Evolutionary conservation across 441 rosid species (phyloP).

Genomic region (Manihot esculenta): DNA sequence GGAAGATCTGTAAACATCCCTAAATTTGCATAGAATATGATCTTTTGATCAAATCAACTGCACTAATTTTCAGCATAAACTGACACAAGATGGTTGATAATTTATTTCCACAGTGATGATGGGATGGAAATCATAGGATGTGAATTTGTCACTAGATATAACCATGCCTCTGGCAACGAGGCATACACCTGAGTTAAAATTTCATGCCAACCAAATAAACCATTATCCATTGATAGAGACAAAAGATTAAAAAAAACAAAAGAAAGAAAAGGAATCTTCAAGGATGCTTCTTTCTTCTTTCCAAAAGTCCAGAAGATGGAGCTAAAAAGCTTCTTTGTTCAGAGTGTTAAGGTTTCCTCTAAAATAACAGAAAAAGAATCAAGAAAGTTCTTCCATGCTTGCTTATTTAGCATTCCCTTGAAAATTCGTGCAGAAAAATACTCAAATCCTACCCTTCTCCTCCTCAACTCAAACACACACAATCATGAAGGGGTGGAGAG

Average conservation of each 20-base stretch:
- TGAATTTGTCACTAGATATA: slow-evolving; percentile 4
- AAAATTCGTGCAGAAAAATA: neutral
- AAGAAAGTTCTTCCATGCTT: neutral
- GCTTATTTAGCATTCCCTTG: neutral
- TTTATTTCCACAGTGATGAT: neutral
- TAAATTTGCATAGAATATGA: neutral
- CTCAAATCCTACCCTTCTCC: neutral
- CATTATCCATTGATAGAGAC: neutral
- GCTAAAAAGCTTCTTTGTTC: neutral
- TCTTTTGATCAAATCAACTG: neutral
- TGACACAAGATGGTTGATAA: neutral
- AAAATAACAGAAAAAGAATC: neutral
- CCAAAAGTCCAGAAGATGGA: neutral
- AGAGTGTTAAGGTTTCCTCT: too few species aligned
- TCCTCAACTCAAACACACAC: neutral
- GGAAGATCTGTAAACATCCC: neutral
- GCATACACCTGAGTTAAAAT: neutral
- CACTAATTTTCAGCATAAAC: neutral
- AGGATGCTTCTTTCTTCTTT: neutral
- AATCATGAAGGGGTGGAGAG: neutral
- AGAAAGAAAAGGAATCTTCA: neutral
- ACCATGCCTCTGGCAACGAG: neutral
- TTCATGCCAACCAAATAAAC: neutral
- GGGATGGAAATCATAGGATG: neutral
- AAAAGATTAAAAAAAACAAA: too few species aligned